phyloP scores from a whole-genome alignment of 805 yeast genomes.

The Kluyveromyces nonfermentans region DNA sequence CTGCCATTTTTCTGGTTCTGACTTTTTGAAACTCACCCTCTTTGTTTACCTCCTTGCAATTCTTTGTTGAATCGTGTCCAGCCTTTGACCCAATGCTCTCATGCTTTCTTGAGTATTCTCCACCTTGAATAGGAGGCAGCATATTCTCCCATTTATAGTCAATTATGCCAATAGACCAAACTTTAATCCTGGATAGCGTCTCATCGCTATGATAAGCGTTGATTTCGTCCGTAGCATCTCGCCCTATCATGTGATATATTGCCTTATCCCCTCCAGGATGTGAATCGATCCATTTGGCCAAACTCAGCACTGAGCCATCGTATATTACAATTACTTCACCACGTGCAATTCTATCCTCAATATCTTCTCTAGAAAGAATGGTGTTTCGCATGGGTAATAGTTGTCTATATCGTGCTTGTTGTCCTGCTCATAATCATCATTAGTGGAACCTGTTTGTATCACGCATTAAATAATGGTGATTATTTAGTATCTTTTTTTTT shows the following conservation, averaged over 20 bases:
- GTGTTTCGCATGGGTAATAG: no score
- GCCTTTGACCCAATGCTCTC: constrained; percentile 10
- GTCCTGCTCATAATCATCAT: background rate
- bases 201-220: constrained; percentile 66
- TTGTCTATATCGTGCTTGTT: no score
- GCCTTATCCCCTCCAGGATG: constrained; percentile 93
- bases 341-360: constrained; percentile 49
- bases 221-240: constrained; percentile 90
- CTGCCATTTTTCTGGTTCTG: constrained; percentile 23
- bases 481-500: background rate
- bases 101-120: constrained; percentile 32
- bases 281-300: constrained; percentile 58
- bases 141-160: constrained; percentile 62
- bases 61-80: background rate
- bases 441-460: background rate
- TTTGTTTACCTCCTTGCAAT: constrained; percentile 5
- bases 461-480: no score
- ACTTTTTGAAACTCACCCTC: constrained; percentile 3
- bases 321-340: constrained; percentile 69
- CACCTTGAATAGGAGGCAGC: constrained; percentile 87
- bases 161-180: constrained; percentile 57
- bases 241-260: constrained; percentile 72
- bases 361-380: constrained; percentile 34
- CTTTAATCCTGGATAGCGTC: constrained; percentile 41
- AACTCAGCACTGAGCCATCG: constrained; percentile 47